Evolutionary conservation across 192 early-diverging fungal species (phyloP), one percentile per base, ranked within the genome.

Genomic region (Jimgerdemannia lactiflua): DNA sequence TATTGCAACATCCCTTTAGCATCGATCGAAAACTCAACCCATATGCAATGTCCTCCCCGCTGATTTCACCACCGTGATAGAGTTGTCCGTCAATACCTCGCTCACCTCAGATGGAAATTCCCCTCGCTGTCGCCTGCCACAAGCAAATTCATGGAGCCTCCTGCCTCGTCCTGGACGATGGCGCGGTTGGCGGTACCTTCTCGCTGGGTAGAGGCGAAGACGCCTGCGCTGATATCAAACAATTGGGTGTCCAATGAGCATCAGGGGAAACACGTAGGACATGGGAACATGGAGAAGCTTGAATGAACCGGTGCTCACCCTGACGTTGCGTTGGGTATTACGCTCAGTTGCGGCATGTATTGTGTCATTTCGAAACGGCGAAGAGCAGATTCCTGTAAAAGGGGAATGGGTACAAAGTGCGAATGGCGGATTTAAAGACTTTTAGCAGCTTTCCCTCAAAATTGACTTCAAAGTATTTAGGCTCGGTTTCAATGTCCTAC

Each of bases 41-140:
- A 29, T 29, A 29, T 29, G 29, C 29, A 29, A 29, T 29, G 29
- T 29, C 29, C 29, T 29, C 29, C 14, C 42, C 0, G 19, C 8
- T 49, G 49, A 59, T 59, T 2, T 59, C 49, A 59, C 2, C 49
- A 59, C 6, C 49, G 29, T 14, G 49, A 6, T 59, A 18, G 9
- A 19, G 1, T 9, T 9, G 19, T 20, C 20, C 42, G 19, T 20
- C 19, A 71, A 71, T 39, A n/a, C 17, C 29, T 69, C 43, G 17
- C 10, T n/a, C 18, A 76, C 76, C 76, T 77, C 66, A 77, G 17
- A 77, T 77, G 72, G n/a, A 77, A 69, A 69, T 77, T 74, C 4
- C 76, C 76, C 14, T 43, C 19, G 7, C 44, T n/a, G 19, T 77
- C 76, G 3, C 76, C 76, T 8, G 76, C 76, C 64, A 77, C 39